These are phyloP conservation scores for Colletotrichum gloeosporioides DNA, from an alignment of 2,329 filamentous ascomycete species.

Conservation along the genomic window DNA sequence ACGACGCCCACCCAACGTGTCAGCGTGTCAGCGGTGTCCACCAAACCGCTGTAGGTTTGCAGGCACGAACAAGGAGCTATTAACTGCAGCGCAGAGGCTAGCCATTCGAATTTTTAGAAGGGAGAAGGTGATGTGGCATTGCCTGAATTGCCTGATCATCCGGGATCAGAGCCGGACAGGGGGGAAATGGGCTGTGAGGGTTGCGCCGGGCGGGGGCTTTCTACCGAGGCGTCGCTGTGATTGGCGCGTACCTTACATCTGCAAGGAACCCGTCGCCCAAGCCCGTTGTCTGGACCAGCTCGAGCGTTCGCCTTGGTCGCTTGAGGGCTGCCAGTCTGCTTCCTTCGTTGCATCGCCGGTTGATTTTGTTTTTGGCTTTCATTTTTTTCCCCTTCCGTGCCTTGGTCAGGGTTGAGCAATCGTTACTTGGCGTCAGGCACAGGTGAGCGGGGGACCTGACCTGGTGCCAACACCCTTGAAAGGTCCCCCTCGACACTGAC, in stretches of 20 bases:
- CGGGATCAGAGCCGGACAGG: slow-evolving; percentile 22
- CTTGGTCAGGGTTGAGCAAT: not conserved
- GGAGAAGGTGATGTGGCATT: slow-evolving; percentile 11
- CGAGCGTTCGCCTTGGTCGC: not conserved
- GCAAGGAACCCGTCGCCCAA: slow-evolving; percentile 13
- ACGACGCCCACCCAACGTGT: not conserved
- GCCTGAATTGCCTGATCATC: slow-evolving; percentile 21
- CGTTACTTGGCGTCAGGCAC: not conserved
- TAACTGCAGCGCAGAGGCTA: not conserved
- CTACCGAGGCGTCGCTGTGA: not conserved
- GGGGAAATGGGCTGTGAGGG: slow-evolving; percentile 8
- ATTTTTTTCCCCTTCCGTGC: not conserved
- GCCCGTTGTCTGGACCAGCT: not conserved
- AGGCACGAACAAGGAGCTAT: not conserved
- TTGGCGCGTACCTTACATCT: slow-evolving; percentile 21
- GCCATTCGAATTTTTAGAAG: not conserved
- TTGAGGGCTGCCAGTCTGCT: not conserved
- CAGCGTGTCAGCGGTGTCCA: not conserved
- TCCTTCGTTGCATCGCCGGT: not conserved
- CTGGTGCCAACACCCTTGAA: not conserved
- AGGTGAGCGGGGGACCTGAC: not conserved
- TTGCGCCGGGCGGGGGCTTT: not conserved
- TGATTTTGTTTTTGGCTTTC: not conserved
- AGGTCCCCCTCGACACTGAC: not conserved
- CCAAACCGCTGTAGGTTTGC: slow-evolving; percentile 15